Evolutionary conservation across 176 grass and related monocot species (phyloP).

Genomic region (Aegilops sharonensis): DNA sequence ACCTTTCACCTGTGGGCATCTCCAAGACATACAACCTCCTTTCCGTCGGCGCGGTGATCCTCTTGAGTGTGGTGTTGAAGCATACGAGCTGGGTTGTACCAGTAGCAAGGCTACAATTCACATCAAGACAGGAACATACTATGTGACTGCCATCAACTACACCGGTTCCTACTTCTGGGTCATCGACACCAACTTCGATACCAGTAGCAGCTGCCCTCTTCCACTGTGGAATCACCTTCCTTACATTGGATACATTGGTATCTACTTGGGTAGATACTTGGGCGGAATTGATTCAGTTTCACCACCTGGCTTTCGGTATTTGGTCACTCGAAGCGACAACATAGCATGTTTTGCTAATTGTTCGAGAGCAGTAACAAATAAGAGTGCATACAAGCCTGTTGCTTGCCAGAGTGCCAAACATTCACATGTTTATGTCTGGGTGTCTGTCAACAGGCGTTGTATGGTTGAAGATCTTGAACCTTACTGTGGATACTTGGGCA

Average conservation of each 20-base stretch:
- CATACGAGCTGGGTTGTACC: neutral
- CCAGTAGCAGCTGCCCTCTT: neutral
- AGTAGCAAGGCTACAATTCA: neutral
- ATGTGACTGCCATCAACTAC: slow-evolving; percentile 30
- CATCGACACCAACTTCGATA: neutral
- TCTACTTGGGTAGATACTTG: too few relatives aligned
- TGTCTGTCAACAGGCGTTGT: too few relatives aligned
- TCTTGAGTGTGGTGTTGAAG: neutral
- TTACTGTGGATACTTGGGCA: neutral
- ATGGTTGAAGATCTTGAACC: neutral
- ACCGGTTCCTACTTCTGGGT: neutral
- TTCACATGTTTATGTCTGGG: slow-evolving; percentile 34
- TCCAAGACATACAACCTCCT: neutral
- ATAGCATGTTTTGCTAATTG: slow-evolving; percentile 16
- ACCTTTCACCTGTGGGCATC: too few relatives aligned
- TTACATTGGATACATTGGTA: neutral
- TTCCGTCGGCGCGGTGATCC: slow-evolving; percentile 14
- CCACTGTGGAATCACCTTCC: neutral
- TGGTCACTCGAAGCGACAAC: rapidly evolving
- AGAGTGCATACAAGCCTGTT: neutral
- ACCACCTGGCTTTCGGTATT: rapidly evolving
- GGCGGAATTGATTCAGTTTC: too few relatives aligned
- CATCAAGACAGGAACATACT: neutral
- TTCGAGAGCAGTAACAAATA: neutral
- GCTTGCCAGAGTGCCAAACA: slow-evolving; percentile 5